Percentiles rank a stretch among this genome's conserved stretches.
Evolutionary conservation across 257 asterid genomes (phyloP).

Genomic region (Forsythia suspensa): DNA sequence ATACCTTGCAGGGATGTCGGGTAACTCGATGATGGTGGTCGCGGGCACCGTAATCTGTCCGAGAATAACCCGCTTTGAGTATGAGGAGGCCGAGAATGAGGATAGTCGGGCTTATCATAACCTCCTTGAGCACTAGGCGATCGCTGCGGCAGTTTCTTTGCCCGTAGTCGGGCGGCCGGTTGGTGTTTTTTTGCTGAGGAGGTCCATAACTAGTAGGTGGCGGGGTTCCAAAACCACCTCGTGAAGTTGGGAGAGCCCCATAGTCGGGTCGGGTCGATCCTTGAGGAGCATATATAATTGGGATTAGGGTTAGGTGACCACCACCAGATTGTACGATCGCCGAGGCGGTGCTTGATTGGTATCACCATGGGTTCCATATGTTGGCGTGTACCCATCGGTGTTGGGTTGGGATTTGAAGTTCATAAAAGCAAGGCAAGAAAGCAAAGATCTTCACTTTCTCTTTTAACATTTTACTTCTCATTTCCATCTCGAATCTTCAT

Average conservation of each 20-base stretch:
- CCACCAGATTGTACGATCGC: no score
- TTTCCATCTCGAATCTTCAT: slow-evolving; percentile 50
- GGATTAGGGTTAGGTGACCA: not conserved
- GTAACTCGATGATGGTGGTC: slow-evolving; percentile 38
- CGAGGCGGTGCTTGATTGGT: no score
- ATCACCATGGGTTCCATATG: slow-evolving; percentile 71
- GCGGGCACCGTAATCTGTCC: slow-evolving; percentile 34
- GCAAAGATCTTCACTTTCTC: slow-evolving; percentile 39
- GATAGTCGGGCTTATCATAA: slow-evolving; percentile 46
- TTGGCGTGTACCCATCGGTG: slow-evolving; percentile 53
- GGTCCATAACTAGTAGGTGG: slow-evolving; percentile 50
- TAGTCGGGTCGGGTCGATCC: slow-evolving; percentile 40
- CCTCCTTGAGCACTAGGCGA: slow-evolving; percentile 51
- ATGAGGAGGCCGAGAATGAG: slow-evolving; percentile 31
- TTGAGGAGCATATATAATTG: not conserved
- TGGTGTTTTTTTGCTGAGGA: slow-evolving; percentile 47
- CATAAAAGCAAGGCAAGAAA: slow-evolving; percentile 21
- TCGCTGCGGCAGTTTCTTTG: no score
- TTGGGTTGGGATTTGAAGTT: slow-evolving; percentile 36
- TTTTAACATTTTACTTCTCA: slow-evolving; percentile 35
- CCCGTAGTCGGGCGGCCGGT: slow-evolving; percentile 41
- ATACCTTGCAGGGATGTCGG: slow-evolving; percentile 29
- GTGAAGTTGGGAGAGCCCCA: slow-evolving; percentile 58
- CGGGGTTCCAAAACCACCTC: slow-evolving; percentile 61
- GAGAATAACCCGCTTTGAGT: slow-evolving; percentile 32